Evolutionary conservation across 176 grass and related monocot species (phyloP).

Genomic region (Avena atlantica): DNA sequence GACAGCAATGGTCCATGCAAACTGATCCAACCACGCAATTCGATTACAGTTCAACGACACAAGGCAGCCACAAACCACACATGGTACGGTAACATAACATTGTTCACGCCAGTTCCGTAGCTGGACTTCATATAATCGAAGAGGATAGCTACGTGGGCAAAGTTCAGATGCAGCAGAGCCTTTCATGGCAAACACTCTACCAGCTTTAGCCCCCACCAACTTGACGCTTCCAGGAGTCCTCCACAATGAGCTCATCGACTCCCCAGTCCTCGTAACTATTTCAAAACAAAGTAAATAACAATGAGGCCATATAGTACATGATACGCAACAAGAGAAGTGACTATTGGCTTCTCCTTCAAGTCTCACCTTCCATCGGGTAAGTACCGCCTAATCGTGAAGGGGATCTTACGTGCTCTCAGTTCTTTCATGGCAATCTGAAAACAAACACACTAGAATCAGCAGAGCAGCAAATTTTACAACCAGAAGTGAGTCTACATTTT

Average conservation of each 20-base stretch:
- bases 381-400: slow-evolving; percentile 86
- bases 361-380: slow-evolving; percentile 85
- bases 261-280: slow-evolving; percentile 88
- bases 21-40: slow-evolving; percentile 19
- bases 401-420: slow-evolving; percentile 82
- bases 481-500: neutral
- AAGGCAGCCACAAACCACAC: neutral
- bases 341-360: neutral
- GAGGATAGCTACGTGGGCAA: slow-evolving; percentile 27
- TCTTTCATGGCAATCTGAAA: slow-evolving; percentile 94
- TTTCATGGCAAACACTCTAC: neutral
- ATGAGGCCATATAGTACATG: neutral
- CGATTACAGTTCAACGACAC: neutral
- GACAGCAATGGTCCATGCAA: slow-evolving; percentile 5
- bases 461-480: neutral
- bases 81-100: slow-evolving; percentile 9
- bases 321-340: neutral
- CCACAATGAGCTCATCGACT: slow-evolving; percentile 85
- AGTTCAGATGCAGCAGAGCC: neutral
- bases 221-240: slow-evolving; percentile 88
- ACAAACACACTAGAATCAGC: slow-evolving; percentile 23
- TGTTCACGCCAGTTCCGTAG: neutral
- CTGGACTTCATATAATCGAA: neutral
- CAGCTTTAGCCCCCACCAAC: slow-evolving; percentile 65
- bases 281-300: slow-evolving; percentile 25